phyloP scores from a whole-genome alignment of 2,329 filamentous ascomycete genomes.

The Acrocalymma vagum region DNA sequence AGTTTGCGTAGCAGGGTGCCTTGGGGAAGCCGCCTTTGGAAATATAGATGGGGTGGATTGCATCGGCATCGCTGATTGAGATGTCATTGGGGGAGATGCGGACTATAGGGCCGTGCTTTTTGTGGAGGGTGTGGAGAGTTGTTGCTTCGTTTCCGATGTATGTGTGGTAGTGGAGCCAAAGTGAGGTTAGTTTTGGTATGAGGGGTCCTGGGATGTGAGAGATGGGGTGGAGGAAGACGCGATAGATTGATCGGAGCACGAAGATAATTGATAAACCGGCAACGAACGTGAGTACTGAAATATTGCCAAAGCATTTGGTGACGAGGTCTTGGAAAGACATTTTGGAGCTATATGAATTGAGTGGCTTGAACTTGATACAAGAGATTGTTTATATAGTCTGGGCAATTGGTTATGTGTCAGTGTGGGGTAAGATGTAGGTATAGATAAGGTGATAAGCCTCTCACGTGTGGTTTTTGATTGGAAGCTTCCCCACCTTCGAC shows the following conservation, averaged over 20 bases:
- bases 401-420: too few relatives aligned
- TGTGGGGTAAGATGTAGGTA: too few relatives aligned
- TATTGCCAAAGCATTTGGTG: too few relatives aligned
- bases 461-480: too few relatives aligned
- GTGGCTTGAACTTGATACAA: too few relatives aligned
- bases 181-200: constrained; percentile 25
- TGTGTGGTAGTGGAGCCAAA: constrained; percentile 38
- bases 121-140: constrained; percentile 27
- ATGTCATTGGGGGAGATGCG: constrained; percentile 37
- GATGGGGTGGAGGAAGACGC: constrained; percentile 31
- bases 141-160: constrained; percentile 38
- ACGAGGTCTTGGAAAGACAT: too few relatives aligned
- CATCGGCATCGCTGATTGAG: constrained; percentile 42
- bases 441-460: too few relatives aligned
- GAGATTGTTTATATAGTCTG: too few relatives aligned
- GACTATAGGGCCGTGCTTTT: constrained; percentile 29
- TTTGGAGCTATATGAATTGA: too few relatives aligned
- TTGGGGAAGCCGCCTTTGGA: constrained; percentile 63
- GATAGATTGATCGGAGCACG: constrained; percentile 25
- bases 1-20: constrained; percentile 61
- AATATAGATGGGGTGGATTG: constrained; percentile 60
- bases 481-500: too few relatives aligned
- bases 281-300: constrained; percentile 1
- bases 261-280: constrained; percentile 15
- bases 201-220: constrained; percentile 32